Evolutionary conservation across 306 rosid species (phyloP).

Genomic region (Trifolium repens): DNA sequence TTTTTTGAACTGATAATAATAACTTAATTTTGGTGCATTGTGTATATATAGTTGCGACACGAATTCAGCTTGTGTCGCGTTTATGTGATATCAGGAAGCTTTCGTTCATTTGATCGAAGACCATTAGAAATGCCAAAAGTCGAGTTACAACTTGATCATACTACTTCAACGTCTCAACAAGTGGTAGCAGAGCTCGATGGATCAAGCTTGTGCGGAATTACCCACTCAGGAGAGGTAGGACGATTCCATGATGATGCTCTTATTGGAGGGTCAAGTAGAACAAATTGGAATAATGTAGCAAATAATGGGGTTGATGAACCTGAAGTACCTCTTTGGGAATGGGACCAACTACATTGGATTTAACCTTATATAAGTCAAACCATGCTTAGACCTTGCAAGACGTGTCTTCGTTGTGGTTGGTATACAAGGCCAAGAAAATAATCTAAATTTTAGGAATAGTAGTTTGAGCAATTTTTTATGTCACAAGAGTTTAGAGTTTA

Average conservation of each 20-base stretch:
- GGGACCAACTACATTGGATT: conserved; percentile 63
- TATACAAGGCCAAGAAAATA: neutral
- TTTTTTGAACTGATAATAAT: neutral
- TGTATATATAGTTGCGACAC: conserved; percentile 56
- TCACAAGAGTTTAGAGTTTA: no score
- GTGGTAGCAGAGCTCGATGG: conserved; percentile 20
- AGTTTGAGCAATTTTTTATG: no score
- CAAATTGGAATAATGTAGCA: conserved; percentile 1
- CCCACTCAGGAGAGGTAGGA: conserved; percentile 29
- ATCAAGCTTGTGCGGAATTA: conserved; percentile 22
- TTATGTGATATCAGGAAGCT: conserved; percentile 75
- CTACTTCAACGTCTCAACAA: neutral
- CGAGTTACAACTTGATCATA: conserved; percentile 24
- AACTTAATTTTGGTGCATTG: conserved; percentile 32
- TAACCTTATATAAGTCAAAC: conserved; percentile 29
- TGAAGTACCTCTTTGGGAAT: conserved; percentile 34
- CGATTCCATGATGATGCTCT: neutral
- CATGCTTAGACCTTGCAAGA: conserved; percentile 14
- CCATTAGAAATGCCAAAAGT: conserved; percentile 46
- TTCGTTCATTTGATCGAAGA: conserved; percentile 79
- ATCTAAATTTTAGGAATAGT: no score
- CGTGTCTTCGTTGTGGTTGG: neutral
- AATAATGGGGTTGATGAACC: neutral
- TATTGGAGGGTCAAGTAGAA: conserved; percentile 35
- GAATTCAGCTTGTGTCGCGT: conserved; percentile 87